A percentile compares a stretch with the other conserved stretches of the same genome.
These are phyloP conservation scores for Medicago ruthenica DNA, from an alignment of 306 rosid genomes.

Conservation along the genomic window DNA sequence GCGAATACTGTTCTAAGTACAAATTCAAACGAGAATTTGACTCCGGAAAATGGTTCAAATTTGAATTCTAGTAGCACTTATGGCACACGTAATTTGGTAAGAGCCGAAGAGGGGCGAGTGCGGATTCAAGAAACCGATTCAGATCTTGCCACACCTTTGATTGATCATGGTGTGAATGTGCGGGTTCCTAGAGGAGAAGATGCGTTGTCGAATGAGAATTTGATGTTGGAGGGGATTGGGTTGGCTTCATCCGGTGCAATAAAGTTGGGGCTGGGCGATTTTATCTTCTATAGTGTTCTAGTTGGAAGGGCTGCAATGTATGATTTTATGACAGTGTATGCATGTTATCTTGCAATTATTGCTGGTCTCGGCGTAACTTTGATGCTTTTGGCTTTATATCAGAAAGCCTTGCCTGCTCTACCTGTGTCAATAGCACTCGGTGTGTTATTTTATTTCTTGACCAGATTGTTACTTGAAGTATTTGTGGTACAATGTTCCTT, in stretches of 20 bases:
- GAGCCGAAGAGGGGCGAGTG: conserved; percentile 67
- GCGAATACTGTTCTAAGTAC: conserved; percentile 16
- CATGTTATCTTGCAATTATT: conserved; percentile 93
- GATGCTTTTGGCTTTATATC: conserved; percentile 84
- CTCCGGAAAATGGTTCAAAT: conserved; percentile 41
- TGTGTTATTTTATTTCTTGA: conserved; percentile 79
- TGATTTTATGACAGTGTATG: conserved; percentile 94
- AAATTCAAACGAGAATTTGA: conserved; percentile 38
- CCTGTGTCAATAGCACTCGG: conserved; percentile 85
- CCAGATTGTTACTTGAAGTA: conserved; percentile 82
- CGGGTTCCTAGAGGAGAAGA: conserved; percentile 47
- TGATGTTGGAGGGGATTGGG: conserved; percentile 88
- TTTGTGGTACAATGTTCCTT: conserved; percentile 87
- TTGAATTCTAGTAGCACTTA: conserved; percentile 34
- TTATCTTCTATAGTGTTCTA: conserved; percentile 93
- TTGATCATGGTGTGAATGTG: conserved; percentile 51
- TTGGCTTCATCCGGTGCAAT: conserved; percentile 90
- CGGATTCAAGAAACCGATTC: conserved; percentile 45
- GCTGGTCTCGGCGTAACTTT: conserved; percentile 95
- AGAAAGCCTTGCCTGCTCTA: conserved; percentile 96
- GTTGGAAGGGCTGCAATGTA: conserved; percentile 99
- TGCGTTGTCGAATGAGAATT: conserved; percentile 46
- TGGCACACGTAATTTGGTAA: conserved; percentile 38
- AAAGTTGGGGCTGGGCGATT: conserved; percentile 95
- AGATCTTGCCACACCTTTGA: conserved; percentile 68